Base-by-base conservation (phyloP, 2,329 filamentous ascomycete genomes). In the Hypomyces perniciosus region DNA sequence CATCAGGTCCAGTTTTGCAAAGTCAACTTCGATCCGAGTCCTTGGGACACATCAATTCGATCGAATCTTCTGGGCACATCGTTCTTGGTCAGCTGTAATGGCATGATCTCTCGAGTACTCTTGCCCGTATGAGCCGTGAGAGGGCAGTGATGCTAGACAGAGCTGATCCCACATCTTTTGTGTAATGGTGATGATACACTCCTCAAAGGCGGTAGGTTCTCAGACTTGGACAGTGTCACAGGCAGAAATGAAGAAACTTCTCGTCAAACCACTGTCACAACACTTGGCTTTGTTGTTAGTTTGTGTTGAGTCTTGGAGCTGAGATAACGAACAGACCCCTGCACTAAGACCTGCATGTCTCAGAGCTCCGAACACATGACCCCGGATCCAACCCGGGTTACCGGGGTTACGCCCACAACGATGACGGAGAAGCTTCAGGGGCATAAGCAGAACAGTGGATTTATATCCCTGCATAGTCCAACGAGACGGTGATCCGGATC, bases 111-210 rank as follows among this genome's bases (percentile, higher is more conserved):
- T 20, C 43, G 29, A 46, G 35, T 46, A 33, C 10, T 37, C 37
- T 34, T 46, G 43, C 37, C 33, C 6, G 20, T 30, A 2, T 12
- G 8, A 13, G 12, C 4, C 5, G 8, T 13, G 8, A 4, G 7
- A 26, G 9, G 8, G 4, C n/a, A 34, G 44, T 29, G 43, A 37
- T 43, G 37, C 48, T 46, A 51, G 48, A 40, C 43, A 51, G 13
- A 3, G 1, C 27, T 29, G 27, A 12, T 8, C 12, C 10, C n/a
- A 28, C n/a, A 4, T 12, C 20, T 9, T 38, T 12, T 38, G 35
- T n/a, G 20, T 20, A 20, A 20, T 20, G 20, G 20, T 20, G 20
- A 20, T 20, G 20, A 20, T 20, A 20, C 20, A 20, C 20, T 20
- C 20, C 20, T 3, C 20, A 20, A 20, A 20, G 20, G 20, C 20